A percentile compares a stretch with the other conserved stretches of the same genome.
Evolutionary conservation across 2,329 filamentous ascomycete species (phyloP).

Genomic region (Hypoxylon sp.): DNA sequence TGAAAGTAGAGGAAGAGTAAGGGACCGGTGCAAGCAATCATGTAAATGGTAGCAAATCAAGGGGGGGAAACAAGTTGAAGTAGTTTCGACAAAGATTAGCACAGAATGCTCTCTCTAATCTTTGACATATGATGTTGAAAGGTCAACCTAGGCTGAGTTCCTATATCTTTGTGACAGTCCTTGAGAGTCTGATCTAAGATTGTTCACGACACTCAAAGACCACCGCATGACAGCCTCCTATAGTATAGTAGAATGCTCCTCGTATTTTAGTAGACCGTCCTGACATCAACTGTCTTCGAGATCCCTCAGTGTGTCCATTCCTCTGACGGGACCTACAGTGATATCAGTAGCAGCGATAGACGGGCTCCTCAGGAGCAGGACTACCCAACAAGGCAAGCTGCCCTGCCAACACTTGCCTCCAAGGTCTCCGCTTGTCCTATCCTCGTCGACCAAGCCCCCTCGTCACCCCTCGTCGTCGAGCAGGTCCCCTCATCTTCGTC

Average conservation of each 20-base stretch:
- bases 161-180: slow-evolving; percentile 29
- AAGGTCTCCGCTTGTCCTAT: not conserved
- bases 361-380: not conserved
- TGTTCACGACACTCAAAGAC: slow-evolving; percentile 39
- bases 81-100: slow-evolving; percentile 20
- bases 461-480: not conserved
- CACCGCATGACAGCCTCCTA: slow-evolving; percentile 23
- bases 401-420: not conserved
- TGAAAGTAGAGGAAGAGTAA: slow-evolving; percentile 9
- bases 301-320: slow-evolving; percentile 25
- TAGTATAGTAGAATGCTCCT: slow-evolving; percentile 24
- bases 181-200: slow-evolving; percentile 34
- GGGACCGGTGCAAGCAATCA: not conserved
- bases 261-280: slow-evolving; percentile 33
- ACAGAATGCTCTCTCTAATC: slow-evolving; percentile 7
- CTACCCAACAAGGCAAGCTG: not conserved
- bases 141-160: not conserved
- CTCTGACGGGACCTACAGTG: slow-evolving; percentile 9
- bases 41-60: too few relatives aligned
- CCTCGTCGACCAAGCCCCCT: not conserved
- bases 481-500: not conserved
- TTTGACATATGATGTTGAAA: slow-evolving; percentile 29
- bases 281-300: slow-evolving; percentile 28
- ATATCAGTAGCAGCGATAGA: not conserved
- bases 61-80: not conserved